phyloP scores from a whole-genome alignment of 768 basidiomycete species.

The Mycena alexandri region DNA sequence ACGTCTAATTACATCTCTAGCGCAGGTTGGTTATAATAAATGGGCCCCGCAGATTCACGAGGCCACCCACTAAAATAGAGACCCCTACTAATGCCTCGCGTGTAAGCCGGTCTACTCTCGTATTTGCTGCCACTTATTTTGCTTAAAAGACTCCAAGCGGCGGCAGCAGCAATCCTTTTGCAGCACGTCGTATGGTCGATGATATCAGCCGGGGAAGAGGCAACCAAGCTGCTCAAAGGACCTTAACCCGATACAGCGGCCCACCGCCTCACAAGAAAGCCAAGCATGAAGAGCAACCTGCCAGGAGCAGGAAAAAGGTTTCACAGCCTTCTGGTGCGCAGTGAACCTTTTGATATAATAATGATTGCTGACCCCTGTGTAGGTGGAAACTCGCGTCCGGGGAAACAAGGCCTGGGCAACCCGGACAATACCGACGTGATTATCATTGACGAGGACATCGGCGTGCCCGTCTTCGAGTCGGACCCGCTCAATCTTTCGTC shows the following conservation, averaged over 20 bases:
- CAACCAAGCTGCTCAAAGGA: constrained; percentile 5
- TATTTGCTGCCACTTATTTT: constrained; percentile 2
- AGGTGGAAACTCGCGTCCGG: not conserved
- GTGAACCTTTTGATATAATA: not conserved
- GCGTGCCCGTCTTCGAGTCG: not conserved
- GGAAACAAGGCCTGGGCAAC: constrained; percentile 9
- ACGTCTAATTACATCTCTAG: constrained; percentile 1
- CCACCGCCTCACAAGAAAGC: constrained; percentile 24
- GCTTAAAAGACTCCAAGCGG: constrained; percentile 1
- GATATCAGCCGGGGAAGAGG: constrained; percentile 1
- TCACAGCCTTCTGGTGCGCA: constrained; percentile 12
- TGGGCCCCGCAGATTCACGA: not conserved
- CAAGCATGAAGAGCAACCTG: not conserved
- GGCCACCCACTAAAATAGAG: constrained; percentile 11
- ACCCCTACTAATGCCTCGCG: constrained; percentile 14
- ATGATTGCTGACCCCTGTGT: not conserved
- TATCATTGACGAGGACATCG: constrained; percentile 17
- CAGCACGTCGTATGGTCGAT: not conserved
- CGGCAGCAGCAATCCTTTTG: constrained; percentile 21
- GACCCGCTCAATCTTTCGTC: constrained; percentile 5
- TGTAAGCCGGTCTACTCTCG: not conserved
- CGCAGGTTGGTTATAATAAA: not conserved
- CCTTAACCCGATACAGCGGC: not conserved
- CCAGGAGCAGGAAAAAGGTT: constrained; percentile 26
- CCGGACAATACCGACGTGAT: constrained; percentile 15